These are phyloP conservation scores for Amesomyces nigricolor DNA, from an alignment of 2,329 filamentous ascomycete genomes.

Conservation along the genomic window DNA sequence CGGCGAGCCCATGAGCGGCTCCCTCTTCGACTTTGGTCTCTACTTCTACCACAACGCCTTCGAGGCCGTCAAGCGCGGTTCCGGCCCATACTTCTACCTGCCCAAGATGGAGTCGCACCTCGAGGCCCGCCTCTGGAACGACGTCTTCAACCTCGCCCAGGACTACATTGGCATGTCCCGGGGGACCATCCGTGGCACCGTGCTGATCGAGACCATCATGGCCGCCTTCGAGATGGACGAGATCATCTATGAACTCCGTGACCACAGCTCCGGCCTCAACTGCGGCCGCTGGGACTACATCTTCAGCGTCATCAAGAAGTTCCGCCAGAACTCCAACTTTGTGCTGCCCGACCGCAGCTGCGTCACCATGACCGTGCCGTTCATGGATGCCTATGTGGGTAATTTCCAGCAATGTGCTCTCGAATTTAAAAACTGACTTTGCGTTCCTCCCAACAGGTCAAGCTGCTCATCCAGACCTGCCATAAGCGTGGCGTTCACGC, in stretches of 20 bases:
- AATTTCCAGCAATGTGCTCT: background rate
- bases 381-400: conserved; percentile 84
- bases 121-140: conserved; percentile 96
- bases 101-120: conserved; percentile 98
- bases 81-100: conserved; percentile 95
- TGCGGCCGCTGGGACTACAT: conserved; percentile 99
- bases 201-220: conserved; percentile 95
- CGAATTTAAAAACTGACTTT: background rate
- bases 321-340: conserved; percentile 90
- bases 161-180: conserved; percentile 85
- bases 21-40: conserved; percentile 93
- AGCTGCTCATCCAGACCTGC: conserved; percentile 96
- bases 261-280: conserved; percentile 94
- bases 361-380: conserved; percentile 96
- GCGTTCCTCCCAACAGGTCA: conserved; percentile 44
- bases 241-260: conserved; percentile 98
- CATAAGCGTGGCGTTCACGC: conserved; percentile 95
- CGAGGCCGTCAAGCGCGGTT: conserved; percentile 76
- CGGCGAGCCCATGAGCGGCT: conserved; percentile 86
- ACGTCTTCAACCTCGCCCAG: conserved; percentile 92
- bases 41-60: conserved; percentile 99
- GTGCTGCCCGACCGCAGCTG: conserved; percentile 84
- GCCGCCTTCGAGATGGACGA: conserved; percentile 99
- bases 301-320: conserved; percentile 99
- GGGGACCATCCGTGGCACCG: conserved; percentile 89